Conservation (phyloP, 2,329 filamentous ascomycete genomes). For the Diaporthe citriasiana region DNA sequence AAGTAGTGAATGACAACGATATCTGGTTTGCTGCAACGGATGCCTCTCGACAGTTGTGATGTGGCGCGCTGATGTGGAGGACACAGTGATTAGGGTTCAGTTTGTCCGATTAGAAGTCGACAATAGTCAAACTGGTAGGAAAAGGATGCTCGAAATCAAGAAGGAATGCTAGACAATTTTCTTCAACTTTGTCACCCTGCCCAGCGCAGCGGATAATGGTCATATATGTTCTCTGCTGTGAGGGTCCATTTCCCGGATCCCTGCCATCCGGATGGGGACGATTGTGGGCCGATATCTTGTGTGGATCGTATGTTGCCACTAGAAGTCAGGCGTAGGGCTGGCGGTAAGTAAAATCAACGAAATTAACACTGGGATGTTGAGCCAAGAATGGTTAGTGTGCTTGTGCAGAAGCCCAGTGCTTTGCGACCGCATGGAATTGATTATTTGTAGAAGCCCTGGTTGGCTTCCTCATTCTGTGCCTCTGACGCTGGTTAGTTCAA, state of each 20-base stretch:
- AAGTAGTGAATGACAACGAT: too few relatives aligned
- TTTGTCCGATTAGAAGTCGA: background rate
- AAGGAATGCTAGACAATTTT: background rate
- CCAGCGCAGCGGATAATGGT: background rate
- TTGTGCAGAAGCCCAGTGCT: background rate
- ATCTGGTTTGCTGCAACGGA: too few relatives aligned
- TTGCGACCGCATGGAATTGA: background rate
- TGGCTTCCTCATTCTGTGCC: background rate
- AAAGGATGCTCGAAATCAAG: too few relatives aligned
- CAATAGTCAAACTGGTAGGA: background rate
- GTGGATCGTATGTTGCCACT: conserved; percentile 34
- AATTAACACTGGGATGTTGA: background rate
- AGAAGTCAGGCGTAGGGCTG: conserved; percentile 23
- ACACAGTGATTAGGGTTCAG: background rate
- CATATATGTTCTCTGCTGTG: conserved; percentile 13
- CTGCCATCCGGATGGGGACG: conserved; percentile 23
- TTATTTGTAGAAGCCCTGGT: background rate
- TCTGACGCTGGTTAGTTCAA: background rate
- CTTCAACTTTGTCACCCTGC: background rate
- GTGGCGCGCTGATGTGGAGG: too few relatives aligned
- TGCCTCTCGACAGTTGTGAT: background rate
- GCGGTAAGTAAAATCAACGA: conserved; percentile 18
- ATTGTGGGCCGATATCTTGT: conserved; percentile 25
- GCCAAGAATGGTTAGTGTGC: background rate
- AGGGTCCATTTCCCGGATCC: conserved; percentile 12